These are phyloP conservation scores for Elaeis guineensis DNA, from an alignment of 176 grass and related monocot species.

Conservation along the genomic window DNA sequence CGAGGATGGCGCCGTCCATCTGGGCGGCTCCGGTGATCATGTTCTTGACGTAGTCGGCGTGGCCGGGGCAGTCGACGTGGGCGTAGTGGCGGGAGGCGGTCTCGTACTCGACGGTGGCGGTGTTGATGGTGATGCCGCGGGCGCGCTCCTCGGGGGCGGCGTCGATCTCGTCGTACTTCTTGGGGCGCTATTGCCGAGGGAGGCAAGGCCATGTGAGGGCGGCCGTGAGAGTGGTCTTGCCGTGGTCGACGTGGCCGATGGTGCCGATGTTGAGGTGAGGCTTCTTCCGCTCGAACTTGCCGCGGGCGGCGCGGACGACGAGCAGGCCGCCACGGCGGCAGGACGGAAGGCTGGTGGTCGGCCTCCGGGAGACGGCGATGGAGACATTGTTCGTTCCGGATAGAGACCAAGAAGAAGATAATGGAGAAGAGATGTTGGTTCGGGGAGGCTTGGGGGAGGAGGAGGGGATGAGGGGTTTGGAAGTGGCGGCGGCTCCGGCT, in stretches of 20 bases:
- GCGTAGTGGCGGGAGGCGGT: constrained; percentile 89
- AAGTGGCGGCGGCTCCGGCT: too few species aligned
- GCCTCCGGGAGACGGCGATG: constrained; percentile 21
- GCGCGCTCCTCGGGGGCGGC: constrained; percentile 92
- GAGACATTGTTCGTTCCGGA: background rate
- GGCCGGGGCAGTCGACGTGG: constrained; percentile 90
- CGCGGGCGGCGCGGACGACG: constrained; percentile 74
- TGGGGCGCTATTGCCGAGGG: constrained; percentile 68
- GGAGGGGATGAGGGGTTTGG: too few species aligned
- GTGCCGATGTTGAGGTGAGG: constrained; percentile 98
- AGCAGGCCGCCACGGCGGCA: constrained; percentile 24
- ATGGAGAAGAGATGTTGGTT: too few species aligned
- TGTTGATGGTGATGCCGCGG: constrained; percentile 99
- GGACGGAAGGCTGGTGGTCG: background rate
- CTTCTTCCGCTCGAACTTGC: constrained; percentile 91
- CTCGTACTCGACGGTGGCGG: constrained; percentile 98
- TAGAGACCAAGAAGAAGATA: too few species aligned
- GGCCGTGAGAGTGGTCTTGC: constrained; percentile 91
- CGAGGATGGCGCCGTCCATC: constrained; percentile 97
- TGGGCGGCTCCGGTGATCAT: constrained; percentile 94
- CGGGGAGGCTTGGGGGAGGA: too few species aligned
- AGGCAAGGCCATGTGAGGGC: constrained; percentile 90
- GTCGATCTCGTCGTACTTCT: constrained; percentile 99
- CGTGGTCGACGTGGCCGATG: constrained; percentile 98
- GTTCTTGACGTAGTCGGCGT: constrained; percentile 98